Percentiles rank a stretch among this genome's conserved stretches.
Conservation (phyloP, 2,329 filamentous ascomycete genomes). For the Epichloe amarillans region DNA sequence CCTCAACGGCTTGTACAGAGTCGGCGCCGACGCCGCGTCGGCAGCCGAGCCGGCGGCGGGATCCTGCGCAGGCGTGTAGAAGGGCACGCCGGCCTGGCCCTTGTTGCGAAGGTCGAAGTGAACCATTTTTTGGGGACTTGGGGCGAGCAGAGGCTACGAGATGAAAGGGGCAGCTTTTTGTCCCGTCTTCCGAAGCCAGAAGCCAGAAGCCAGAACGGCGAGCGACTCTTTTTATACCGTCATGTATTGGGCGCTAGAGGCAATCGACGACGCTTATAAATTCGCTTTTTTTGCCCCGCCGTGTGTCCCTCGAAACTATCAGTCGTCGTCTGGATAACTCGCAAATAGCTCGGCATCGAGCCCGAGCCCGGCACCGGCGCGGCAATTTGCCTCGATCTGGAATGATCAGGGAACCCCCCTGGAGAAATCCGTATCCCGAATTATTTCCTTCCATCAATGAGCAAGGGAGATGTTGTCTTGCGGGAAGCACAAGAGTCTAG, state of each 20-base stretch:
- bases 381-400: too few relatives aligned
- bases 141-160: background rate
- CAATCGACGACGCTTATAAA: too few relatives aligned
- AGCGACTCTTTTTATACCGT: background rate
- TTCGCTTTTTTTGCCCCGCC: background rate
- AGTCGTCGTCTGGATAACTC: background rate
- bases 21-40: background rate
- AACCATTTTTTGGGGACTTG: background rate
- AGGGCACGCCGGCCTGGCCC: conserved; percentile 32
- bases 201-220: too few relatives aligned
- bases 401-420: too few relatives aligned
- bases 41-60: conserved; percentile 27
- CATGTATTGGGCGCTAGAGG: too few relatives aligned
- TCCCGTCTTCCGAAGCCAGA: too few relatives aligned
- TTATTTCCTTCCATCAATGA: too few relatives aligned
- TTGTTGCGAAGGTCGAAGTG: conserved; percentile 18
- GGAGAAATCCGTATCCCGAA: too few relatives aligned
- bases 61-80: conserved; percentile 40
- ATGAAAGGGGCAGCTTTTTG: too few relatives aligned
- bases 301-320: background rate
- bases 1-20: background rate
- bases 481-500: too few relatives aligned
- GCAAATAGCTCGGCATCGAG: background rate
- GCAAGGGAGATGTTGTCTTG: too few relatives aligned
- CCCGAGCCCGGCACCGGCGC: background rate